phyloP scores from a whole-genome alignment of 2,329 filamentous ascomycete genomes.

The Monilinia vaccinii-corymbosi region DNA sequence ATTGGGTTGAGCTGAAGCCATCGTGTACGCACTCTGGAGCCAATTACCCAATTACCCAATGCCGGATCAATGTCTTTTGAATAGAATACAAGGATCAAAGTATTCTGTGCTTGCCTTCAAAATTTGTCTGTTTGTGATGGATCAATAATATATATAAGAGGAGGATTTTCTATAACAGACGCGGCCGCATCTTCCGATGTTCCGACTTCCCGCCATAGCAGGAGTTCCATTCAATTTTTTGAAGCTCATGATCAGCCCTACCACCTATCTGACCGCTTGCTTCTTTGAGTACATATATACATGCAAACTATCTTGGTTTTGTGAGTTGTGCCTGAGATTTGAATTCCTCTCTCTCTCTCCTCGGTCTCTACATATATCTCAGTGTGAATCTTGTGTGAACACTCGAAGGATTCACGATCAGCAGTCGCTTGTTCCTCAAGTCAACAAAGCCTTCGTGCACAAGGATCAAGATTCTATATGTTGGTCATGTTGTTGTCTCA shows the following conservation, averaged over 20 bases:
- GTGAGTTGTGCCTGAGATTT: background rate
- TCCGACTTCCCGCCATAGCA: background rate
- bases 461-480: background rate
- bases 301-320: background rate
- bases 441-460: background rate
- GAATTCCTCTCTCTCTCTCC: background rate
- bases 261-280: no score
- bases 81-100: background rate
- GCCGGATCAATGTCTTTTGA: background rate
- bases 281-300: no score
- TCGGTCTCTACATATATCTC: background rate
- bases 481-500: background rate
- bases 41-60: background rate
- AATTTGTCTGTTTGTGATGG: background rate
- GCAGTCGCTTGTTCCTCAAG: background rate
- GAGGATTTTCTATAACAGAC: background rate
- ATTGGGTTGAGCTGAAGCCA: conserved; percentile 36
- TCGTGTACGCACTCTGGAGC: background rate
- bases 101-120: background rate
- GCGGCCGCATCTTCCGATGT: background rate
- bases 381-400: background rate
- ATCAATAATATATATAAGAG: background rate
- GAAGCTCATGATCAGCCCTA: no score
- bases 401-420: background rate
- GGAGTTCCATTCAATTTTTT: no score